Base-by-base conservation (phyloP, 2,329 filamentous ascomycete genomes). In the Pestalotiopsis fici region DNA sequence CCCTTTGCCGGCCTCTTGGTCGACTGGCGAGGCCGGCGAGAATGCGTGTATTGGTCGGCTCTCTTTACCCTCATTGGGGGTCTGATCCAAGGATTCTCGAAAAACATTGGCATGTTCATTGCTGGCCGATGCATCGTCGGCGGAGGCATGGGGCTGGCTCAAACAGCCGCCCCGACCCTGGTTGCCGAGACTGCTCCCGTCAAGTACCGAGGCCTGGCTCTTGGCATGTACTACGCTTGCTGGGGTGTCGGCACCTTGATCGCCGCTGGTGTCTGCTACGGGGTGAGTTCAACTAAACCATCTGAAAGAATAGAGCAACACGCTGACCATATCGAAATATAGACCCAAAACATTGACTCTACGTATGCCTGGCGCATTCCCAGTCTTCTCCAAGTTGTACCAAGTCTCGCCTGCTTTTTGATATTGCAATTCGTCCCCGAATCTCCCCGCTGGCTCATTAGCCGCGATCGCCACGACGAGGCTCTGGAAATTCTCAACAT, bases 151-250 rank as follows among this genome's bases (percentile, higher is more conserved):
- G 65, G 66, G 21, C 25, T 62, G 12, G 64, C 75, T 7, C 15
- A 23, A 56, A 13, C n/a, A 18, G 71, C 71, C n/a, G 72, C 72
- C 39, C 71, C 72, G 7, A 69, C 73, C 1, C 69, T 76, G 1
- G 71, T 77, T 35, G 69, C 74, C n/a, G 75, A 77, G 57, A 67
- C 76, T 18, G 72, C 74, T 1, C 73, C 74, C 65, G 57, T 67
- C 74, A 66, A 69, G 69, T 9, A 71, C 67, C n/a, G 59, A 70
- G 35, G 67, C 67, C 35, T 65, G 73, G 3, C 27, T 35, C 35
- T 28, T 67, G 57, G 28, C 57, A n/a, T 23, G 84, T 13, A 63
- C 31, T n/a, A 65, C 25, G 27, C 12, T 65, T n/a, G 66, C 39
- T 27, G 25, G 47, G 15, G 60, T 65, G 47, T 54, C 9, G 47